phyloP scores from a whole-genome alignment of 1,284 basidiomycete genomes.

The Trametes sp. region DNA sequence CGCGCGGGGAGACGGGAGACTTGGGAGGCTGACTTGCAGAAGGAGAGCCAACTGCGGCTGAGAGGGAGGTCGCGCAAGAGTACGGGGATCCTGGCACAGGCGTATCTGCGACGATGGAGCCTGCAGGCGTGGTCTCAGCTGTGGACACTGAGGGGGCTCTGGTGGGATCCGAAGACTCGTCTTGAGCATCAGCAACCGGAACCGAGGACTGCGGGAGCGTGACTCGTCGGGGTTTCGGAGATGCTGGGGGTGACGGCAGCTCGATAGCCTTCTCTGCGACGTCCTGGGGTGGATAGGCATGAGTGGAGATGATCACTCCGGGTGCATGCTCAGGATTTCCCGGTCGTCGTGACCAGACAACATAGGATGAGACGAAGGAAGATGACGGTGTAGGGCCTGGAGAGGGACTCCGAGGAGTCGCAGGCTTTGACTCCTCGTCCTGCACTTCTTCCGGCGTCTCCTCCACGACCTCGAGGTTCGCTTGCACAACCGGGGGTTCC shows the following conservation, averaged over 20 bases:
- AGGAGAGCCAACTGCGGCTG: slow-evolving; percentile 41
- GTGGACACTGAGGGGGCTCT: slow-evolving; percentile 42
- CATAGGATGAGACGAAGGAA: slow-evolving; percentile 45
- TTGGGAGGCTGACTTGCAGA: slow-evolving; percentile 25
- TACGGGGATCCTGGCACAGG: slow-evolving; percentile 63
- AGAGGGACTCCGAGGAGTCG: slow-evolving; percentile 24
- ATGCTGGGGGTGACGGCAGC: slow-evolving; percentile 54
- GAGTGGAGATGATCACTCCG: slow-evolving; percentile 70
- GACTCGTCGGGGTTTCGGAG: slow-evolving; percentile 30
- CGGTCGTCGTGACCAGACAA: slow-evolving; percentile 74
- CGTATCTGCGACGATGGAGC: slow-evolving; percentile 53
- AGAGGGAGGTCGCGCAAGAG: slow-evolving; percentile 68
- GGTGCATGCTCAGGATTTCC: slow-evolving; percentile 65
- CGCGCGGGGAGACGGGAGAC: slow-evolving; percentile 27
- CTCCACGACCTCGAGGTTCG: background rate
- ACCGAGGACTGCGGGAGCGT: slow-evolving; percentile 12
- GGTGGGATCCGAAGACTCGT: slow-evolving; percentile 27
- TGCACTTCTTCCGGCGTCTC: background rate
- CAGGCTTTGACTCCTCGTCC: background rate
- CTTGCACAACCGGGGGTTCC: background rate
- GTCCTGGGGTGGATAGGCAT: slow-evolving; percentile 62
- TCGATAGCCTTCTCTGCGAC: slow-evolving; percentile 61
- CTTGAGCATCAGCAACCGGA: slow-evolving; percentile 1
- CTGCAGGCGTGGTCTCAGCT: slow-evolving; percentile 49
- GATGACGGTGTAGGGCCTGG: slow-evolving; percentile 12